phyloP scores from a whole-genome alignment of 202 grass and related monocot species.

The Schoenoplectus tabernaemontani region DNA sequence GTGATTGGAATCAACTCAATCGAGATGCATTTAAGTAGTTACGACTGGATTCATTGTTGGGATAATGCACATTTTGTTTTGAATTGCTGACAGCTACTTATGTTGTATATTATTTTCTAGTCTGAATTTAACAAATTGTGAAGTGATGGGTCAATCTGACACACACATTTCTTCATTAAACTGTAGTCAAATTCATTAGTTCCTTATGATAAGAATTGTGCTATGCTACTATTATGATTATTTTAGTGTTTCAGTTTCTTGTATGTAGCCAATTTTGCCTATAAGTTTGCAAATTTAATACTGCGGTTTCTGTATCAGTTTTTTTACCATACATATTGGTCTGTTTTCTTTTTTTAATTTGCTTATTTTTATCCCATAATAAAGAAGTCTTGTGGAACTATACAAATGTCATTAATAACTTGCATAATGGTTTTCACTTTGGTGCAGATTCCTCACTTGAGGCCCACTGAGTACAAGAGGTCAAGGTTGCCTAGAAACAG shows the following conservation, averaged over 20 bases:
- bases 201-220: no score
- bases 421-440: not conserved
- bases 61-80: not conserved
- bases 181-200: not conserved
- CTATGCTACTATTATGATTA: not conserved
- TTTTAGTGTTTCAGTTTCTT: not conserved
- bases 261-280: not conserved
- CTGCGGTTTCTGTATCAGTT: not conserved
- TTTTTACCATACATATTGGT: not conserved
- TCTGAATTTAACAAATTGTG: not conserved
- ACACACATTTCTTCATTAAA: not conserved
- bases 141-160: not conserved
- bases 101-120: not conserved
- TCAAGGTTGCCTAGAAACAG: slow-evolving; percentile 74
- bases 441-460: slow-evolving; percentile 65
- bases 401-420: not conserved
- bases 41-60: not conserved
- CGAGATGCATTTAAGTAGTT: not conserved
- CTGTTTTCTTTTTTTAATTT: not conserved
- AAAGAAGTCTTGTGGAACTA: not conserved
- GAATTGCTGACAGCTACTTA: not conserved
- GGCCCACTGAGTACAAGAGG: slow-evolving; percentile 65
- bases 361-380: not conserved
- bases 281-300: not conserved
- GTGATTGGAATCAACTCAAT: not conserved